phyloP scores from a whole-genome alignment of 768 basidiomycete genomes.

The Arthromyces matolae region DNA sequence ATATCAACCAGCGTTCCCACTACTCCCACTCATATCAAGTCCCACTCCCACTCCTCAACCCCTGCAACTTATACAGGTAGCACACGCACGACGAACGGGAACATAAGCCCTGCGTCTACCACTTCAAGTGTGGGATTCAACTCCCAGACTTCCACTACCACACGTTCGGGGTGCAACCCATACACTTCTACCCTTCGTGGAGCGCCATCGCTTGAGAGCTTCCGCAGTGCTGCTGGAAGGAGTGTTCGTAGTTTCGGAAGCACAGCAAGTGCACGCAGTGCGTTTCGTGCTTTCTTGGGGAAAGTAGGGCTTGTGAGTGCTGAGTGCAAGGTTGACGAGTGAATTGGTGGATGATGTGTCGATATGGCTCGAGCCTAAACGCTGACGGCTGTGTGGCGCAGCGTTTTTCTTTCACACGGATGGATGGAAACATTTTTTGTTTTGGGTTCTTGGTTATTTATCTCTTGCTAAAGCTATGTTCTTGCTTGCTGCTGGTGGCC shows the following conservation, averaged over 20 bases:
- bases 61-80: not conserved
- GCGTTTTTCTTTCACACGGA: slow-evolving; percentile 3
- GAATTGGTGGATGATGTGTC: not conserved
- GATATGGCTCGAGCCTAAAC: too few species aligned
- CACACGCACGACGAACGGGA: not conserved
- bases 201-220: slow-evolving; percentile 45
- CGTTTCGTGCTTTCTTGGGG: slow-evolving; percentile 39
- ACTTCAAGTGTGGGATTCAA: not conserved
- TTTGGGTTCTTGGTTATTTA: not conserved
- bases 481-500: not conserved
- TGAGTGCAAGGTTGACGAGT: not conserved
- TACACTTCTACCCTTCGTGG: slow-evolving; percentile 25
- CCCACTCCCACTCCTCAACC: slow-evolving; percentile 8
- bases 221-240: slow-evolving; percentile 39
- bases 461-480: not conserved
- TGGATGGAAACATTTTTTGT: slow-evolving; percentile 1
- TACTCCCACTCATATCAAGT: slow-evolving; percentile 7
- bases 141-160: not conserved
- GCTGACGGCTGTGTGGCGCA: not conserved
- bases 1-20: slow-evolving; percentile 3
- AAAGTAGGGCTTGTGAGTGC: slow-evolving; percentile 24
- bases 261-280: slow-evolving; percentile 31
- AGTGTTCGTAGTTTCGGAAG: slow-evolving; percentile 44
- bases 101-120: slow-evolving; percentile 3
- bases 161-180: not conserved